phyloP scores from a whole-genome alignment of 805 yeast species.

The Pichia thaimueangensis region DNA sequence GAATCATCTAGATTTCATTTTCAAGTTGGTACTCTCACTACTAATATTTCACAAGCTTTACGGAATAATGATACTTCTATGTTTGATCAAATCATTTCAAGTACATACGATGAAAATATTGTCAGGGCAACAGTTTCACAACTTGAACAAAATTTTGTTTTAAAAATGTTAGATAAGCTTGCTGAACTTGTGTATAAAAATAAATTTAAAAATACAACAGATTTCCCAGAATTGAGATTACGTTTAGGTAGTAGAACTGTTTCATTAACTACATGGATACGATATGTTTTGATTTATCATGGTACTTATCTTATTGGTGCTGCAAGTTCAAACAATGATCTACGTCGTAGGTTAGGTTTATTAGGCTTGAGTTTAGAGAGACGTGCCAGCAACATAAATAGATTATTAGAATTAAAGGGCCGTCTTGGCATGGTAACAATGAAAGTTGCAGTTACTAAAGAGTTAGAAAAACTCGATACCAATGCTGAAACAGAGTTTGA shows the following conservation, averaged over 20 bases:
- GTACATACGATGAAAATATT: slow-evolving; percentile 42
- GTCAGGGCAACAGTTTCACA: slow-evolving; percentile 45
- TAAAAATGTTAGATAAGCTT: slow-evolving; percentile 43
- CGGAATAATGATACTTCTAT: slow-evolving; percentile 80
- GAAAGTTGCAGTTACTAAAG: slow-evolving; percentile 67
- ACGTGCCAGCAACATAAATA: slow-evolving; percentile 43
- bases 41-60: slow-evolving; percentile 82
- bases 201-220: slow-evolving; percentile 25
- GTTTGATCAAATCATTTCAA: slow-evolving; percentile 70
- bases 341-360: slow-evolving; percentile 36
- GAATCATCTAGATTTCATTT: slow-evolving; percentile 39
- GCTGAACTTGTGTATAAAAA: slow-evolving; percentile 49
- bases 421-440: slow-evolving; percentile 42
- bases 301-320: slow-evolving; percentile 44
- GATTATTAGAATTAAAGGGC: slow-evolving; percentile 46
- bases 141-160: slow-evolving; percentile 44
- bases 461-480: slow-evolving; percentile 42
- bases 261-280: slow-evolving; percentile 39
- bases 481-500: slow-evolving; percentile 16
- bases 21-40: slow-evolving; percentile 71
- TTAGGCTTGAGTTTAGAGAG: slow-evolving; percentile 42
- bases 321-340: slow-evolving; percentile 28
- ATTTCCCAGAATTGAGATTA: slow-evolving; percentile 42
- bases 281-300: slow-evolving; percentile 49
- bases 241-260: slow-evolving; percentile 26